Conservation (phyloP, 2,329 filamentous ascomycete species). For the Fusarium piperis region DNA sequence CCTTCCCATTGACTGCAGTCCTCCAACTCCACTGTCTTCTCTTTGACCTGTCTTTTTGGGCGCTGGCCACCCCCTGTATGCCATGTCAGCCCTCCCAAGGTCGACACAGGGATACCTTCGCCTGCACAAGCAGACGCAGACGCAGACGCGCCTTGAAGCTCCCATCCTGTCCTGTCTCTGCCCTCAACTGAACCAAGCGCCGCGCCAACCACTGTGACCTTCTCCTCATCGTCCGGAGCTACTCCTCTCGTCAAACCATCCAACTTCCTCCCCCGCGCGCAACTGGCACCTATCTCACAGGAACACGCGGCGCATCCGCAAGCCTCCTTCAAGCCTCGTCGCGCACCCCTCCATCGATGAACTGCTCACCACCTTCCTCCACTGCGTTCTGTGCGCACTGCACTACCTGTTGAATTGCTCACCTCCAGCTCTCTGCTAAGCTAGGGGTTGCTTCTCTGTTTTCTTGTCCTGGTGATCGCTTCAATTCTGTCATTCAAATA, state of each 20-base stretch:
- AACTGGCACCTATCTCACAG: not conserved
- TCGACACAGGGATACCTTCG: not conserved
- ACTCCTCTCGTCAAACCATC: not conserved
- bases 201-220: not conserved
- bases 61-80: not conserved
- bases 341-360: not conserved
- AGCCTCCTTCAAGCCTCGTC: constrained; percentile 8
- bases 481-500: not conserved
- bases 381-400: not conserved
- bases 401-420: not conserved
- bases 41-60: not conserved
- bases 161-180: not conserved
- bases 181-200: not conserved
- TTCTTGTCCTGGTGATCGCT: not conserved
- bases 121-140: not conserved
- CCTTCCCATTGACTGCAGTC: constrained; percentile 19
- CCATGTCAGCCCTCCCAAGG: not conserved
- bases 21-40: not conserved
- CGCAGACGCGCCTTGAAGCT: not conserved
- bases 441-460: not conserved
- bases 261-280: constrained; percentile 8
- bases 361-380: not conserved
- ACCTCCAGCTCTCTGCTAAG: not conserved
- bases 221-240: not conserved
- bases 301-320: constrained; percentile 14